Evolutionary conservation across 2,329 filamentous ascomycete genomes (phyloP), one percentile per base, ranked within the genome.

Genomic region (Clonostachys chloroleuca): DNA sequence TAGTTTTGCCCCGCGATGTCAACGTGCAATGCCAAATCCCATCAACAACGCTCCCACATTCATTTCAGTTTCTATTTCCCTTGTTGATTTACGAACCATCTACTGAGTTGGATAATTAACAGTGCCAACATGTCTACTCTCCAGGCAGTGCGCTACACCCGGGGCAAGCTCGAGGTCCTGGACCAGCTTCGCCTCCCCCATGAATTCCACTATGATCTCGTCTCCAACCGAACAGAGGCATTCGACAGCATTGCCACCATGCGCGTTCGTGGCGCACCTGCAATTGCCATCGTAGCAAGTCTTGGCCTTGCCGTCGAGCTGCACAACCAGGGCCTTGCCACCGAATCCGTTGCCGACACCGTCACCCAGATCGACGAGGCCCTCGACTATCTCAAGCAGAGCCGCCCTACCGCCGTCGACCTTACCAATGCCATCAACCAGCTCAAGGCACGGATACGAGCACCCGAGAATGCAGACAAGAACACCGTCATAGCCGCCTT

Each of bases 281-380:
- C 94, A 42, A 99, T 99, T 64, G 94, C 94, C 41, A 97, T 99
- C 54, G 94, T 99, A n/a, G 94, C 94, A 18, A 89, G 88, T 17
- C 79, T 99, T 34, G 86, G 89, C 3, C 80, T 96, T 35, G 92
- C 91, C 2, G 89, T 96, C 9, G 92, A 97, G 65, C 69, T 97
- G 9, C 73, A 83, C 44, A 78, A 80, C 8, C 77, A 77, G 49
- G 33, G 36, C 16, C 20, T 61, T 9, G 65, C 72, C 5, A 76
- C 80, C 2, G 56, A 63, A 0, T 68, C 67, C 0, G 63, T 72
- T 0, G 62, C 70, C 0, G 82, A 87, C 43, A 78, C 87, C 44
- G 80, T 92, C 41, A 68, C 78, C 3, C 87, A 88, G 62, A 89
- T 96, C 53, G 74, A 84, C 49, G 75, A 83, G 42, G 89, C 88